Conservation (phyloP, 306 rosid species). For the Vicia villosa region DNA sequence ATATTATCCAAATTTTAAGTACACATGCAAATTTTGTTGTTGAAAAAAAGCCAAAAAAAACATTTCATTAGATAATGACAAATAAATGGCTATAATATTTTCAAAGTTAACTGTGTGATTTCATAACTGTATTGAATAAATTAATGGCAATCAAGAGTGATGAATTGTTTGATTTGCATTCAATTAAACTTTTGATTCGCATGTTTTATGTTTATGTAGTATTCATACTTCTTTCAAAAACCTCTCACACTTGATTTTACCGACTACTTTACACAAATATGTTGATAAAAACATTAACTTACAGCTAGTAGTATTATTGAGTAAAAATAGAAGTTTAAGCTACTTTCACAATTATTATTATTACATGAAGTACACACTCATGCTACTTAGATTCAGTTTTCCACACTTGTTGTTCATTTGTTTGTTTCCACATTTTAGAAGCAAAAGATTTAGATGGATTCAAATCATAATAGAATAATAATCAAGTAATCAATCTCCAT, state of each 20-base stretch:
- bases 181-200: too few relatives aligned
- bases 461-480: conserved; percentile 14
- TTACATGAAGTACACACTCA: not conserved
- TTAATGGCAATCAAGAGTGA: too few relatives aligned
- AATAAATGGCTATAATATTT: too few relatives aligned
- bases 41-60: too few relatives aligned
- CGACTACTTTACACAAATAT: not conserved
- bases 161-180: too few relatives aligned
- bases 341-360: not conserved
- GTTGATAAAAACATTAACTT: not conserved
- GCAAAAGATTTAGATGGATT: not conserved
- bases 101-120: too few relatives aligned
- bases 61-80: too few relatives aligned
- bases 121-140: too few relatives aligned
- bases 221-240: not conserved
- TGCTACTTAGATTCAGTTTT: not conserved
- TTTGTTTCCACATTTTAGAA: conserved; percentile 5
- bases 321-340: not conserved
- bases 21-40: too few relatives aligned
- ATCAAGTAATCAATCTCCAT: conserved; percentile 33
- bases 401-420: not conserved
- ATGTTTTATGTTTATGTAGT: not conserved
- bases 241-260: not conserved
- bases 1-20: too few relatives aligned
- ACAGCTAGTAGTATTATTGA: not conserved